phyloP scores from a whole-genome alignment of 345 rosid species.

The Bruguiera sexangula region DNA sequence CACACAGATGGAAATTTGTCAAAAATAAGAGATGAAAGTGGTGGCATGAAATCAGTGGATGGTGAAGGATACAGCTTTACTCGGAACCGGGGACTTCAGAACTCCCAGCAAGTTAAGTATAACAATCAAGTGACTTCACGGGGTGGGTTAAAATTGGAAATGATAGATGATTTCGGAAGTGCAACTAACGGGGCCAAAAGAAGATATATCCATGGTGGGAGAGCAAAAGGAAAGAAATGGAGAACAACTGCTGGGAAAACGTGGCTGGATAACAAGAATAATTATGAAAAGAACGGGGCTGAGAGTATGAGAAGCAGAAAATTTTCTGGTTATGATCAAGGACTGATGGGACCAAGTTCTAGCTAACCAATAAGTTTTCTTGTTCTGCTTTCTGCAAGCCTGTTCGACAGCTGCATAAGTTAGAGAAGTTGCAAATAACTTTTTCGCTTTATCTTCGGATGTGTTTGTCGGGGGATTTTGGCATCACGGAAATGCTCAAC shows the following conservation, averaged over 20 bases:
- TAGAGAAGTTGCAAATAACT: neutral
- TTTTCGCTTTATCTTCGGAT: neutral
- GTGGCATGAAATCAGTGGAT: neutral
- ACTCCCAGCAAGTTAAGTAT: slow-evolving; percentile 9
- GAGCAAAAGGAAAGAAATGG: slow-evolving; percentile 35
- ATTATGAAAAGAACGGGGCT: slow-evolving; percentile 8
- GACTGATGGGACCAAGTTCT: slow-evolving; percentile 28
- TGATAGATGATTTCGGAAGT: slow-evolving; percentile 3
- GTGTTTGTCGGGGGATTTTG: too few species aligned
- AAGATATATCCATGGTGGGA: slow-evolving; percentile 16
- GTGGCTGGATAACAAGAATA: slow-evolving; percentile 22
- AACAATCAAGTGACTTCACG: slow-evolving; percentile 11
- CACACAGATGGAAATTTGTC: neutral
- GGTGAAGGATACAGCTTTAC: slow-evolving; percentile 12
- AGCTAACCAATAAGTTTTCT: slow-evolving; percentile 5
- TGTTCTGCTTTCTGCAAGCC: neutral
- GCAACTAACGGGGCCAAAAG: slow-evolving; percentile 9
- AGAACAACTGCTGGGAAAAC: slow-evolving; percentile 30
- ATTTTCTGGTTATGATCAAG: slow-evolving; percentile 4
- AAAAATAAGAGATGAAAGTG: slow-evolving; percentile 10
- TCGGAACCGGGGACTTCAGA: neutral
- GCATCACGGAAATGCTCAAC: neutral
- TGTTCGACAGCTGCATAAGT: neutral
- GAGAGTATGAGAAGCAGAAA: slow-evolving; percentile 9
- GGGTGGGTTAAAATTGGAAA: slow-evolving; percentile 27